Evolutionary conservation across 352 stramenopile species (phyloP).

Genomic region (Phytophthora capsici): DNA sequence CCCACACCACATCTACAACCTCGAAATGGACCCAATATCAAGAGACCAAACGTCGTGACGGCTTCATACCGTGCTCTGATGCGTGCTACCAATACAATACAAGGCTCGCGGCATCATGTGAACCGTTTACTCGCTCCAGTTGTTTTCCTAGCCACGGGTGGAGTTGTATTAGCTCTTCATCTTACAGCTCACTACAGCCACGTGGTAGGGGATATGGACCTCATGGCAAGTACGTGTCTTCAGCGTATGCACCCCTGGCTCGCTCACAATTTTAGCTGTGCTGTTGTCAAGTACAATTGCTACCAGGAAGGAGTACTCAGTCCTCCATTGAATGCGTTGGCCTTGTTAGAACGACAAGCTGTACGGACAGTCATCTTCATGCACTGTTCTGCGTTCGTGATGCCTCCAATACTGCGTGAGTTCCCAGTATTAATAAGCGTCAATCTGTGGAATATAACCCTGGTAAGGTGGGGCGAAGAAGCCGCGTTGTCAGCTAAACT

Average conservation of each 20-base stretch:
- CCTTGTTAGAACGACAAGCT: not conserved
- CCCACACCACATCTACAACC: not conserved
- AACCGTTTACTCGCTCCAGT: not conserved
- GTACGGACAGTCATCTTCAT: not conserved
- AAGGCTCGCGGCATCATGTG: not conserved
- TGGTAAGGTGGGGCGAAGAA: not conserved
- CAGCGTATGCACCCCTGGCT: not conserved
- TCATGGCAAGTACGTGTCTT: not conserved
- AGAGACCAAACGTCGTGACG: not conserved
- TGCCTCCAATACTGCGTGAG: not conserved
- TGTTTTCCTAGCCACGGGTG: not conserved
- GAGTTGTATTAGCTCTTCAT: not conserved
- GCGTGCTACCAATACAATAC: not conserved
- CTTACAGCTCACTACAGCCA: not conserved
- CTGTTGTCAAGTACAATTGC: not conserved
- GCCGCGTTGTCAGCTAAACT: not conserved
- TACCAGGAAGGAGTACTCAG: not conserved
- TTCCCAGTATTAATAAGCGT: not conserved
- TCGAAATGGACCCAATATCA: not conserved
- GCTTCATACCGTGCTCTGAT: not conserved
- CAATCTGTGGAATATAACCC: not conserved
- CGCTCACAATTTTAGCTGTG: not conserved
- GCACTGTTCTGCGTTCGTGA: not conserved
- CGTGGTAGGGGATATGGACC: not conserved
- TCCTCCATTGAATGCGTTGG: not conserved